These are phyloP conservation scores for Prunus persica DNA, from an alignment of 306 rosid species.

Conservation along the genomic window Prunus_persica_NCBIv2 NC_034009.1:29676001-29676500, in stretches of 20 bases:
- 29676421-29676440: not conserved
- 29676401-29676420: not conserved
- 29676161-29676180: not conserved
- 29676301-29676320: not conserved
- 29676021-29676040: conserved; percentile 97
- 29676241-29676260: not conserved
- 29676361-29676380: not conserved
- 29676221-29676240: not conserved
- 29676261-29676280: not conserved
- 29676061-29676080: conserved; percentile 91
- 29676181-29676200: not conserved
- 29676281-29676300: not conserved
- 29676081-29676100: conserved; percentile 80
- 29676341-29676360: too few relatives aligned
- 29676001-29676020: conserved; percentile 97
- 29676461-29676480: too few relatives aligned
- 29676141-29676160: conserved; percentile 37
- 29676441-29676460: not conserved
- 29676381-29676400: not conserved
- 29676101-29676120: conserved; percentile 78
- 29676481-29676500: too few relatives aligned
- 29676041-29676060: conserved; percentile 73
- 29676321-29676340: not conserved
- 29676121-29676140: conserved; percentile 98
- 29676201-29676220: not conserved